Base-by-base conservation (phyloP, 441 rosid species). In the Populus trichocarpa region DNA sequence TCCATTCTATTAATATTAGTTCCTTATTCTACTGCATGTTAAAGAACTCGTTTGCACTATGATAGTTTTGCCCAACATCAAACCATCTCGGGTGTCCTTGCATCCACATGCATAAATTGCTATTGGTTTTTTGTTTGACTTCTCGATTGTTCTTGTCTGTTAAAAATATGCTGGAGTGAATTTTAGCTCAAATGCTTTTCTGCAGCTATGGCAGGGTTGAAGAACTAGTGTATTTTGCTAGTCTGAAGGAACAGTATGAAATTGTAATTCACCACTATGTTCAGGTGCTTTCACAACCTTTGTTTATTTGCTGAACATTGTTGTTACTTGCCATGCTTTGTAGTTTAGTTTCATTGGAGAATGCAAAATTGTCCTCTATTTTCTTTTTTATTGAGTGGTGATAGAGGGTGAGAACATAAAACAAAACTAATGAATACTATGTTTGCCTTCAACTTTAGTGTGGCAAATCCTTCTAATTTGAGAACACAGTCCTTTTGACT, bases 121-220 rank as follows among this genome's bases (percentile, higher is more conserved):
- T 65, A 42, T 8, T 57, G 5, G n/a, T 38, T 38, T 67, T 1
- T 69, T 11, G 25, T n/a, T 69, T 76, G 50, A 32, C 18, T 42
- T 61, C 70, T 28, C 73, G 32, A 33, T 65, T 70, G 4, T 38
- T 72, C 68, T 75, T 46, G 67, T 76, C 30, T 67, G 22, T 69
- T 50, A 36, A 78, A 38, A 69, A 20, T 25, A 36, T 77, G 72
- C 36, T 32, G 23, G 23, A 57, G 57, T 74, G n/a, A 36, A 59
- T 65, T 26, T 50, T 53, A 40, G 72, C 25, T 70, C 72, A 72
- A 71, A 46, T 57, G 66, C 71, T 74, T 79, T 79, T 80, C 82
- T 90, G 91, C 90, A 97, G 99, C 82, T 95, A 93, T 74, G 99
- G 99, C 30, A 88, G 99, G 79, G 99, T 95, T 70, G 99, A 97